These are phyloP conservation scores for Microbotryum saponariae DNA, from an alignment of 1,284 basidiomycete species.

Conservation along the genomic window DNA sequence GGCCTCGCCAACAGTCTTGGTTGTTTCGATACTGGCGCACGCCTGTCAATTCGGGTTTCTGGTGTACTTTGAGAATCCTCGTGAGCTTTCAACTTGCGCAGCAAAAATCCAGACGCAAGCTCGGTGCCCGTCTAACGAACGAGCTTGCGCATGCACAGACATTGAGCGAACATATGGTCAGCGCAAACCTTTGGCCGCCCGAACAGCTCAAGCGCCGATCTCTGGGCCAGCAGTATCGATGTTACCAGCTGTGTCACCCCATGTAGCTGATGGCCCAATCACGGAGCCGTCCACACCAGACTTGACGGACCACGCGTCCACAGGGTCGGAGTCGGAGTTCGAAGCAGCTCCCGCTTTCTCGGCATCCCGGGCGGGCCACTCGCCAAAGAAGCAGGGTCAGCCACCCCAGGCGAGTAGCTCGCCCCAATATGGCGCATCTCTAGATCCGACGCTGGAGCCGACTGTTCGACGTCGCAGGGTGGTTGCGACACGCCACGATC, in stretches of 20 bases:
- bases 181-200: constrained; percentile 73
- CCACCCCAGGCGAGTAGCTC: no score
- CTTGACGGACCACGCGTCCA: no score
- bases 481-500: constrained; percentile 67
- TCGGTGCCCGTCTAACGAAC: no score
- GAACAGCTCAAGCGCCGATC: constrained; percentile 37
- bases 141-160: constrained; percentile 48
- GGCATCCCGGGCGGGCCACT: constrained; percentile 25
- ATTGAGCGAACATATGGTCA: constrained; percentile 81
- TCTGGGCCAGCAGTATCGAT: neutral
- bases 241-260: neutral
- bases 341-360: no score
- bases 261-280: neutral
- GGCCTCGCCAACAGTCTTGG: constrained; percentile 83
- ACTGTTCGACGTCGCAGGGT: neutral
- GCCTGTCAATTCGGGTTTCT: constrained; percentile 93
- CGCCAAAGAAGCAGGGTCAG: neutral
- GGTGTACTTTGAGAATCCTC: constrained; percentile 94
- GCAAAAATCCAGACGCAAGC: constrained; percentile 20
- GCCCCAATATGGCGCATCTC: no score
- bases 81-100: constrained; percentile 50
- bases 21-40: constrained; percentile 85
- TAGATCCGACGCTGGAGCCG: no score
- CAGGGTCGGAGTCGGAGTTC: no score
- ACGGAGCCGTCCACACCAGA: no score